A percentile compares a stretch with the other conserved stretches of the same genome.
phyloP scores from a whole-genome alignment of 768 basidiomycete genomes.

The Russula brevipes region DNA sequence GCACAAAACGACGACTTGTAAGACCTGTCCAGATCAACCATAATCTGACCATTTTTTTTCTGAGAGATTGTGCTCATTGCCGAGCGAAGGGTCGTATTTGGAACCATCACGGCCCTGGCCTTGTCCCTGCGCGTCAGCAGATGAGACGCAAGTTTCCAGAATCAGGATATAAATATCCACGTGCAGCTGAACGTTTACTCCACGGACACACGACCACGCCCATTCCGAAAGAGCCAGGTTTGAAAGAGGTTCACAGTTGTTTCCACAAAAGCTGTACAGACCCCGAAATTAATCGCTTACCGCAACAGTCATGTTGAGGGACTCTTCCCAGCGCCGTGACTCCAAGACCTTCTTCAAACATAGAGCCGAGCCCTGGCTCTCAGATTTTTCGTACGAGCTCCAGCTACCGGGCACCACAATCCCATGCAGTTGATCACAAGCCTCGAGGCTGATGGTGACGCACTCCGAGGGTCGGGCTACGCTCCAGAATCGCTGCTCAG shows the following conservation, averaged over 20 bases:
- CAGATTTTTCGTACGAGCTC: conserved; percentile 77
- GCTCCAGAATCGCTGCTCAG: conserved; percentile 61
- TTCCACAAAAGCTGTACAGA: conserved; percentile 5
- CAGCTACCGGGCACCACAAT: conserved; percentile 71
- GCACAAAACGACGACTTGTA: conserved; percentile 77
- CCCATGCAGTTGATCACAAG: conserved; percentile 64
- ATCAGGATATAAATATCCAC: conserved; percentile 64
- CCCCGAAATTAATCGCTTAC: not conserved
- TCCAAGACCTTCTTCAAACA: conserved; percentile 57
- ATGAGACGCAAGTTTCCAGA: conserved; percentile 53
- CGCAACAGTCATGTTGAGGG: conserved; percentile 61
- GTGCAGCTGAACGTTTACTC: conserved; percentile 66
- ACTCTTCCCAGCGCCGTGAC: conserved; percentile 58
- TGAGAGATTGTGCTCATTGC: conserved; percentile 43
- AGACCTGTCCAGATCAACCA: conserved; percentile 22
- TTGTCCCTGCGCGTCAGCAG: not conserved
- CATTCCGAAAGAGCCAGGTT: conserved; percentile 60
- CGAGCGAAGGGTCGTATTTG: conserved; percentile 73
- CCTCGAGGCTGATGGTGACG: conserved; percentile 50
- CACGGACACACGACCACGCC: conserved; percentile 83
- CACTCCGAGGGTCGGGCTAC: conserved; percentile 35
- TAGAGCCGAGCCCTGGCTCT: conserved; percentile 67
- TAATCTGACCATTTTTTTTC: not conserved
- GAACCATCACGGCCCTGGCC: conserved; percentile 28
- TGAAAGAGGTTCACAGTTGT: conserved; percentile 71